These are phyloP conservation scores for Nigrograna mackinnonii DNA, from an alignment of 2,329 filamentous ascomycete species.

Conservation along the genomic window DNA sequence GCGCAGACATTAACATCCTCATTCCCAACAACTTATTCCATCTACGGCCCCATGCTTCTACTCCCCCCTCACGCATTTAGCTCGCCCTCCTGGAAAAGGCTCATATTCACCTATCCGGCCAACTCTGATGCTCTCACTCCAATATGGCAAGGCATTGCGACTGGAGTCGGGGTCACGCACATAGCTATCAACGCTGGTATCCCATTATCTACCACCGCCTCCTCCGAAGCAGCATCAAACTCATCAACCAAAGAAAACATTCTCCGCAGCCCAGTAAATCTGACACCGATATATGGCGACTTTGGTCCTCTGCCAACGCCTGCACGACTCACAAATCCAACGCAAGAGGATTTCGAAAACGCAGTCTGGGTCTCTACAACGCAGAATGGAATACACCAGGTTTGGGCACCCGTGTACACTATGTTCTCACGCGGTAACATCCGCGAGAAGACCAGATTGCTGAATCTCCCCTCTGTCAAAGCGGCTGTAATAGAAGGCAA, in stretches of 20 bases:
- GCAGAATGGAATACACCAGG: conserved; percentile 77
- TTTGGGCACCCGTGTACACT: conserved; percentile 86
- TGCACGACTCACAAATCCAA: conserved; percentile 23
- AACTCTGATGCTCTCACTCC: conserved; percentile 27
- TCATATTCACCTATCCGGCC: conserved; percentile 26
- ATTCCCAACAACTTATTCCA: conserved; percentile 51
- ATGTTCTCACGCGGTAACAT: conserved; percentile 96
- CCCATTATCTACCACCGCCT: conserved; percentile 27
- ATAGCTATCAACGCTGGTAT: conserved; percentile 64
- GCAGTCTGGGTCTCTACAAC: conserved; percentile 80
- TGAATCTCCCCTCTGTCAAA: conserved; percentile 49
- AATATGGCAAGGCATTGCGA: conserved; percentile 30
- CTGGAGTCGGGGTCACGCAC: conserved; percentile 54
- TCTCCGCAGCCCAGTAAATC: conserved; percentile 71
- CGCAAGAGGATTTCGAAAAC: conserved; percentile 58
- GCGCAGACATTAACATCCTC: conserved; percentile 15
- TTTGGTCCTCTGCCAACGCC: conserved; percentile 62
- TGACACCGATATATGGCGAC: conserved; percentile 72
- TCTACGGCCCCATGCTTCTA: conserved; percentile 62
- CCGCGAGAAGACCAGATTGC: conserved; percentile 79
- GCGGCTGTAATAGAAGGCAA: conserved; percentile 33
- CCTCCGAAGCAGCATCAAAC: neutral
- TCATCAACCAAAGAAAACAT: conserved; percentile 57
- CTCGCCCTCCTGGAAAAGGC: conserved; percentile 33
- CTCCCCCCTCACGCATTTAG: conserved; percentile 54